Evolutionary conservation across 2,329 filamentous ascomycete species (phyloP), one percentile per base, ranked within the genome.

Genomic region (Aureobasidium leucospermi): DNA sequence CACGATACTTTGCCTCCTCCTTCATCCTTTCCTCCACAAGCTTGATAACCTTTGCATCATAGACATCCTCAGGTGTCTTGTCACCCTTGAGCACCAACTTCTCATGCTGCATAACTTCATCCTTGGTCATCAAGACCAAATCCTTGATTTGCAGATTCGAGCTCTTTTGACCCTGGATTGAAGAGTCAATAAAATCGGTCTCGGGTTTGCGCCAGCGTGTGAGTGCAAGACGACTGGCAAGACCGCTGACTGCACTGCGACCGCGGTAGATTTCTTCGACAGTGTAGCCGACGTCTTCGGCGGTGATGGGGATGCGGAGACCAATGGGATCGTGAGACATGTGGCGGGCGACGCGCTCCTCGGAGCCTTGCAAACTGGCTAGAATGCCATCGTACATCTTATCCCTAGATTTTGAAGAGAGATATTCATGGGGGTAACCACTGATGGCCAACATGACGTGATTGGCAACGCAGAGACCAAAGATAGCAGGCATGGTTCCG

Each of bases 401-500:
- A 49, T 96, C 90, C 15, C 93, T 81, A 9, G 85, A 85, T 73
- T 96, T 96, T 56, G 84, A 85, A 0, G 86, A 84, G 0, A 90
- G 76, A 70, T 94, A 96, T 63, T 96, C 91, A 49, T 88, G 83
- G 0, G 94, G 94, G 68, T 99, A 99, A 7, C 86, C 89, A 64
- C 81, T 75, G 48, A 97, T 83, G 60, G 85, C 84, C 59, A 96
- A 81, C 64, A 99, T 93, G 61, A 97, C 85, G 70, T 97, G 90
- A 73, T 97, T 99, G 4, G 94, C 94, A 8, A 89, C 84, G 0
- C 88, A 89, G 59, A 96, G 88, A 8, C 94, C 94, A 71, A 99
- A 99, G 0, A 97, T 87, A 2, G 94, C 93, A 0, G 94, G 94
- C 92, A 99, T 96, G 0, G 94, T 99, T 0, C 94, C 94, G 3